Evolutionary conservation across 305 asterid species (phyloP), one percentile per base, ranked within the genome.

Genomic region (Andrographis paniculata): DNA sequence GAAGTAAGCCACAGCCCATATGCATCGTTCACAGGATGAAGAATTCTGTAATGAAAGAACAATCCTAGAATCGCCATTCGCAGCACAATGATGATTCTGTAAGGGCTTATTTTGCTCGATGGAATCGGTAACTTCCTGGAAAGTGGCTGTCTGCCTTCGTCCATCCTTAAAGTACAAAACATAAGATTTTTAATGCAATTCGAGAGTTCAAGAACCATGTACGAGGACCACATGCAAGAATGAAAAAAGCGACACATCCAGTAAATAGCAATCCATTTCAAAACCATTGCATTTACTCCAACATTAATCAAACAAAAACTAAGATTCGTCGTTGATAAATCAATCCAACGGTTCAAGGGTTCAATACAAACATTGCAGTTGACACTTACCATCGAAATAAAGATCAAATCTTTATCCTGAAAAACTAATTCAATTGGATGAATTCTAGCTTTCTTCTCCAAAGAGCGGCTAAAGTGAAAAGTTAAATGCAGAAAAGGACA

Each of bases 81-180:
- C 39, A 89, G 55, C 42, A 85, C 39, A 73, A 89, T 89, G 72
- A 83, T 45, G 48, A 89, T 64, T 65, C 97, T 73, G 75, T 89
- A 89, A 11, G 97, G 97, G 59, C 68, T 89, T 45, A 85, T 82
- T 82, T 60, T 86, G 93, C 98, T 89, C 12, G 96, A 82, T 55
- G 93, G 76, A 60, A 89, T 71, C 12, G 98, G 91, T 30, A 64
- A 31, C 76, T 89, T 89, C 64, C 98, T 78, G 2, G 98, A 86
- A 50, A 89, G 96, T 14, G 98, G 98, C 42, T 89, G 98, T 65
- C 98, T 76, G 48, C 98, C 98, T 78, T 89, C 98, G 40, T 89
- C 98, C 96, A 73, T 89, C 92, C 98, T 89, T n/a, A 66, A 33
- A 54, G 51, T 24, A 24, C 55, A 30, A 45, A 62, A 35, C 31